A percentile compares a stretch with the other conserved stretches of the same genome.
Conservation (phyloP, 1,284 basidiomycete genomes). For the Pseudozyma tsukubaensis region DNA sequence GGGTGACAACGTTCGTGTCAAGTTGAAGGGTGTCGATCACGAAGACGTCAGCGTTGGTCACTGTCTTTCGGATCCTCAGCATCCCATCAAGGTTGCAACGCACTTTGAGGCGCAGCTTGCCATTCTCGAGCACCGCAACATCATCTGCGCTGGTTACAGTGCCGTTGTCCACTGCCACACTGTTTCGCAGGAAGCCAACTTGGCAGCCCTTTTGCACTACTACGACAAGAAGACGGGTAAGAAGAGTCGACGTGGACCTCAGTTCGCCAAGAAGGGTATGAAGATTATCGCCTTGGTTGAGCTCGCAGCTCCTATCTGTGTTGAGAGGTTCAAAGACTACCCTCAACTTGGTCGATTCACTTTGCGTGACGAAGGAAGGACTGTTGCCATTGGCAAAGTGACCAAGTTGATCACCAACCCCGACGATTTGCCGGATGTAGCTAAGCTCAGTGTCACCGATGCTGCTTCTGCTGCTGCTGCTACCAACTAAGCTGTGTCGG, state of each 20-base stretch:
- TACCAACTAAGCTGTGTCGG: conserved; percentile 34
- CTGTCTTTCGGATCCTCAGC: conserved; percentile 61
- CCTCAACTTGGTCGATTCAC: conserved; percentile 68
- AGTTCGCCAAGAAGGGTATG: conserved; percentile 67
- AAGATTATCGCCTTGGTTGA: conserved; percentile 68
- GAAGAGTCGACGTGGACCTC: conserved; percentile 66
- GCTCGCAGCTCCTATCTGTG: conserved; percentile 61
- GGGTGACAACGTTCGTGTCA: conserved; percentile 68
- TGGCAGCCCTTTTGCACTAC: conserved; percentile 66
- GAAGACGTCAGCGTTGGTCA: conserved; percentile 66
- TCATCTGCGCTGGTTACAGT: conserved; percentile 67
- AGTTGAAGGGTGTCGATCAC: conserved; percentile 66
- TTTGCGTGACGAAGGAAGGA: conserved; percentile 66
- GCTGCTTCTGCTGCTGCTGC: conserved; percentile 32
- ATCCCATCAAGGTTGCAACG: conserved; percentile 64
- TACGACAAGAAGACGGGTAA: conserved; percentile 69
- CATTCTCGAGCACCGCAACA: conserved; percentile 68
- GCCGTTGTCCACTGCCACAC: conserved; percentile 68
- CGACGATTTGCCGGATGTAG: conserved; percentile 59
- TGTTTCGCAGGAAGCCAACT: conserved; percentile 61
- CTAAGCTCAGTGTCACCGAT: conserved; percentile 52
- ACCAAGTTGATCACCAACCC: conserved; percentile 60
- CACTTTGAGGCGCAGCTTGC: conserved; percentile 68
- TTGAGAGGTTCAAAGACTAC: conserved; percentile 67
- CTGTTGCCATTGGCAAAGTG: conserved; percentile 67